Evolutionary conservation across 768 basidiomycete genomes (phyloP), one percentile per base, ranked within the genome.

Genomic region (Psilocybe cyanescens): DNA sequence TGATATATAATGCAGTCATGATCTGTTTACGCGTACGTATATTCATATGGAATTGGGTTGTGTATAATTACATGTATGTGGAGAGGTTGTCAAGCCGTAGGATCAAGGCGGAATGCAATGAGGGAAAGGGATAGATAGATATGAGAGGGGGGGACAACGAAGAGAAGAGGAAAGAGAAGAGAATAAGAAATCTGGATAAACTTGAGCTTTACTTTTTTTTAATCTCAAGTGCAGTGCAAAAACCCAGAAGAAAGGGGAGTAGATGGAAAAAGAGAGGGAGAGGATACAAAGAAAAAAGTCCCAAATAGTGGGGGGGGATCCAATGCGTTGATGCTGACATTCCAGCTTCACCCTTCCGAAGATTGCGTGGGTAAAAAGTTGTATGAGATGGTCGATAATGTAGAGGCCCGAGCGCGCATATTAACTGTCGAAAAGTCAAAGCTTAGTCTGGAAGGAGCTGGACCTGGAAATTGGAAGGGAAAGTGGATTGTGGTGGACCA

Each of bases 51-150:
- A 17, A 30, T n/a, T 33, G 28, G 52, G 30, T 24, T 57, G 39
- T 44, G 39, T 55, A 55, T 55, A 55, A 55, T 41, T 55, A 55
- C 54, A 55, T 55, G 54, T 14, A 44, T 44, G 54, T 29, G 28
- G 11, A 35, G 52, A 37, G n/a, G 35, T 44, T 37, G 4, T 44
- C 37, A 55, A 55, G 19, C 44, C 54, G 14, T 44, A 12, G 35
- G 41, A 19, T 9, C 41, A 39, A 33, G 37, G 29, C 54, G 54
- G 39, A 30, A 55, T 55, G 54, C 54, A 55, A 55, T 55, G 39
- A 55, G 29, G 16, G 28, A 12, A 29, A 24, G 29, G 19, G 7
- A 28, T 9, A 19, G 24, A 29, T 29, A 29, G 49, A 51, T 24
- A 24, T 51, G 28, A 30, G 29, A 30, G 24, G 49, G 19, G 4